Evolutionary conservation across 768 basidiomycete species (phyloP).

Genomic region (Kwoniella sp.): DNA sequence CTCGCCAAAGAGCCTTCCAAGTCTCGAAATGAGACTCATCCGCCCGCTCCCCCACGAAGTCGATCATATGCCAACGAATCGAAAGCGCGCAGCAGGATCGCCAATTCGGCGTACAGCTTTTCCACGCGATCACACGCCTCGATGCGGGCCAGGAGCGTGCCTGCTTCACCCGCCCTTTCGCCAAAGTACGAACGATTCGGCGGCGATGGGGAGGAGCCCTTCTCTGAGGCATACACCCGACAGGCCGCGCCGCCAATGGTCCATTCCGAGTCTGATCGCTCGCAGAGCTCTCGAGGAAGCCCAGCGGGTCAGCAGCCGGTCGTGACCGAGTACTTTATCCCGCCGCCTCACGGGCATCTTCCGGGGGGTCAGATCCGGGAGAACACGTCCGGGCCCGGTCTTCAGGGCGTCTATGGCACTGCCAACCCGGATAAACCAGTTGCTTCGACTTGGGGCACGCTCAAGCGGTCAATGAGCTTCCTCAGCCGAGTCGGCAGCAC

Average conservation of each 20-base stretch:
- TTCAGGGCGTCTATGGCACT: background rate
- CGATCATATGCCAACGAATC: background rate
- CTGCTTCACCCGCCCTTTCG: slow-evolving; percentile 21
- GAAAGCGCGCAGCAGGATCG: slow-evolving; percentile 5
- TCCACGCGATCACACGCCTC: background rate
- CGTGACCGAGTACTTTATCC: slow-evolving; percentile 12
- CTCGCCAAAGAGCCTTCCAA: too few species aligned
- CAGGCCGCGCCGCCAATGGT: slow-evolving; percentile 1
- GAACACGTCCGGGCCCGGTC: background rate
- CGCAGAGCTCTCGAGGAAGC: background rate
- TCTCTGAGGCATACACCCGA: background rate
- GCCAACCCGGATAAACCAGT: slow-evolving; percentile 1
- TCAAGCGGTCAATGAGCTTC: slow-evolving; percentile 17
- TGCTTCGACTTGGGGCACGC: slow-evolving; percentile 11
- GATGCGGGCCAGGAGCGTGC: slow-evolving; percentile 13
- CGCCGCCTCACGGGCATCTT: slow-evolving; percentile 12
- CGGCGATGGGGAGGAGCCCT: background rate
- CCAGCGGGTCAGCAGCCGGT: background rate
- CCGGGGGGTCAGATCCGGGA: background rate
- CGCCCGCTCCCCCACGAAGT: background rate
- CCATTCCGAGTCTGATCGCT: slow-evolving; percentile 6
- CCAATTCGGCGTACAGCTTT: slow-evolving; percentile 9
- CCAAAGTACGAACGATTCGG: slow-evolving; percentile 2
- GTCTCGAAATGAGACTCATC: background rate
- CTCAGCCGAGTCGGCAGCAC: slow-evolving; percentile 6